Evolutionary conservation across 768 basidiomycete genomes (phyloP), one percentile per base, ranked within the genome.

Genomic region (Lentinula boryana): DNA sequence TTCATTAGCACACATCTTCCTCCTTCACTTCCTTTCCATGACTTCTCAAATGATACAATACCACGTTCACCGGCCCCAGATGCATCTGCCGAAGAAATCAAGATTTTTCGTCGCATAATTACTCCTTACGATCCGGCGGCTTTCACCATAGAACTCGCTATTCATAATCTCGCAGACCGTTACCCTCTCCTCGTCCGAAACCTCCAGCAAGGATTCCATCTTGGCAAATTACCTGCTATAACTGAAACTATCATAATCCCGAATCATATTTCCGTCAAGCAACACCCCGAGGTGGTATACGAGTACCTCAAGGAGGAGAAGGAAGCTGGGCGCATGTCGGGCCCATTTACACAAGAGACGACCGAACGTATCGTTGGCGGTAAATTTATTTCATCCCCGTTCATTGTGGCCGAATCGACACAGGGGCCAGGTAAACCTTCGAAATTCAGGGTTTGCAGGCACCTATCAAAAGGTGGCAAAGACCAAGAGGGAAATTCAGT

Each of bases 161-260:
- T 64, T 33, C 65, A 67, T 41, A 51, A 68, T 10, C 67, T 77
- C 6, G 32, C 52, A 1, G 0, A 56, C 0, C 2, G 41, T 27
- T 77, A 77, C 35, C 76, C 75, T 0, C 12, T 63, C 1, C 67
- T 79, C 1, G 53, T 68, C 6, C 0, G 56, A 4, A 75, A 74
- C 31, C 65, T 79, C 1, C 58, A 61, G 0, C 6, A 65, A 10
- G 72, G 75, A 1, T 77, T 77, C 55, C 72, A 71, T 0, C 58
- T 77, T 2, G 74, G 75, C 1, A 43, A 64, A 1, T 72, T 78
- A 64, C 71, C 74, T 1, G 1, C 5, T 4, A 23, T 66, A 0
- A 21, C 31, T 5, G 15, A 49, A 5, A 56, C 63, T 0, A 59
- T 61, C 52, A 66, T 65, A 13, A 51, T 62, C 9, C 57, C 58